Evolutionary conservation across 176 grass and related monocot genomes (phyloP).

Genomic region (Cenchrus purpureus): DNA sequence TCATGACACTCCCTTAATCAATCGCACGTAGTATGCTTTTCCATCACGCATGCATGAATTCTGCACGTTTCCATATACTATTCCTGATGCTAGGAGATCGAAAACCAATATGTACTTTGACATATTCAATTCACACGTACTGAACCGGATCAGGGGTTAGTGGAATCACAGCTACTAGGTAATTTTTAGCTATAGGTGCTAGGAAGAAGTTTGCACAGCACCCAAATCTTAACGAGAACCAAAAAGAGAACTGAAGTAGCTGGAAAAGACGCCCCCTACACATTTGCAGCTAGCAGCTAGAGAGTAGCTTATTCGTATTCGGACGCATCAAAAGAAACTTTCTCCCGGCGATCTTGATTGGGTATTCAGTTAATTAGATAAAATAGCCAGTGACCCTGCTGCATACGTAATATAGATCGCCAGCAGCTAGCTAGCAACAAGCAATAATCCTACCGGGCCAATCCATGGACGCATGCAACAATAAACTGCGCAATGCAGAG

Average conservation of each 20-base stretch:
- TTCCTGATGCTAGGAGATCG: not conserved
- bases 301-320: constrained; percentile 21
- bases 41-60: not conserved
- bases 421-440: not conserved
- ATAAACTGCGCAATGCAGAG: not conserved
- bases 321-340: not conserved
- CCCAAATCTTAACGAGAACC: constrained; percentile 44
- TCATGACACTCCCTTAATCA: not conserved
- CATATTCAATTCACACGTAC: constrained; percentile 41
- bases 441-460: not conserved
- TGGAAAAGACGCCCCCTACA: constrained; percentile 11
- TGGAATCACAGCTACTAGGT: constrained; percentile 40
- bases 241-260: constrained; percentile 21
- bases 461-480: not conserved
- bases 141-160: constrained; percentile 29
- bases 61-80: constrained; percentile 42
- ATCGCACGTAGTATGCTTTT: constrained; percentile 1
- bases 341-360: not conserved
- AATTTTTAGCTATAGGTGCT: not conserved
- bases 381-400: constrained; percentile 10
- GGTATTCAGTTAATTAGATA: not conserved
- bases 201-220: not conserved
- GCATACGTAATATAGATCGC: not conserved
- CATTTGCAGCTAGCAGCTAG: not conserved
- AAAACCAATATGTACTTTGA: not conserved